phyloP scores from a whole-genome alignment of 192 early-diverging fungal genomes.

The Geosiphon pyriformis region DNA sequence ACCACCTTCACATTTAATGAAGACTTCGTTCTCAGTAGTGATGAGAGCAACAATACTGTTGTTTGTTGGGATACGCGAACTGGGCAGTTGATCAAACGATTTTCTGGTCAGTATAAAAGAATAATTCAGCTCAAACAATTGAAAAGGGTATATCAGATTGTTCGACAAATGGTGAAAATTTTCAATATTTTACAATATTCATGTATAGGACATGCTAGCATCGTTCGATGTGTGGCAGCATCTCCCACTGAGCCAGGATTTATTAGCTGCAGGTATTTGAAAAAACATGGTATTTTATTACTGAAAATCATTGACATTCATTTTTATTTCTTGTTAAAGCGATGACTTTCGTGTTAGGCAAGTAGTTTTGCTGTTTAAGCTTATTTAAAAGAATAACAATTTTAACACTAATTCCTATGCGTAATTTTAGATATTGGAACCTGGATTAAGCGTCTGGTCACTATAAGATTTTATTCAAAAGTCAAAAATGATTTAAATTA shows the following conservation, averaged over 20 bases:
- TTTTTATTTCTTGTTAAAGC: neutral
- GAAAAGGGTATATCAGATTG: neutral
- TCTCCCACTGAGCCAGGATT: constrained; percentile 58
- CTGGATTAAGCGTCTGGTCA: too few species aligned
- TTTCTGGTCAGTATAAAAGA: constrained; percentile 31
- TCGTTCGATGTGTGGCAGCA: constrained; percentile 54
- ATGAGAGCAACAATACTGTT: constrained; percentile 59
- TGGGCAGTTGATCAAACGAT: constrained; percentile 50
- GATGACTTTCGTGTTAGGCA: constrained; percentile 22
- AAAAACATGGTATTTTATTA: neutral
- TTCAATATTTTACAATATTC: neutral
- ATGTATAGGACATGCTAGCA: constrained; percentile 41
- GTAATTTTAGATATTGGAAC: constrained; percentile 18
- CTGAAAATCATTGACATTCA: neutral
- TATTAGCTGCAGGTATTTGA: constrained; percentile 51
- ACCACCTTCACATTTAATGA: constrained; percentile 65
- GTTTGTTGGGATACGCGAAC: constrained; percentile 69
- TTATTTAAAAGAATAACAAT: neutral
- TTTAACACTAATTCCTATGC: neutral
- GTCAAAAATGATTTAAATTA: too few species aligned
- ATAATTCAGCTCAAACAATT: neutral
- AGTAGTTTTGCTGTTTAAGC: neutral
- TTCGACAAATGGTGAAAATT: neutral
- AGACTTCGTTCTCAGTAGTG: constrained; percentile 60
- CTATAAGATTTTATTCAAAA: too few species aligned